These are phyloP conservation scores for Malassezia sympodialis DNA, from an alignment of 1,284 basidiomycete species.

Conservation along the genomic window DNA sequence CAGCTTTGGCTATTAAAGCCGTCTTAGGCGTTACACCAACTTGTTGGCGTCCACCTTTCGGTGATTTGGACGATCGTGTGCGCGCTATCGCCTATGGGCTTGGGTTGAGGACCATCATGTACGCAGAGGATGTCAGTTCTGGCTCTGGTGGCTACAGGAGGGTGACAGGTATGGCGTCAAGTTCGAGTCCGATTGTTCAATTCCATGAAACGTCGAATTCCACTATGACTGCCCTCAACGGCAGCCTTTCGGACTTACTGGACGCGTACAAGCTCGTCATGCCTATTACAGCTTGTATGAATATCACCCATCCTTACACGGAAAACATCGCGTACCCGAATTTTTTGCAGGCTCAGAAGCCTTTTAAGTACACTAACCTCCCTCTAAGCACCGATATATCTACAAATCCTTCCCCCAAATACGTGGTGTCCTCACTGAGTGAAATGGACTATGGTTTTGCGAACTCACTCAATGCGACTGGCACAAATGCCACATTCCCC, in stretches of 20 bases:
- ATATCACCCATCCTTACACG: constrained; percentile 49
- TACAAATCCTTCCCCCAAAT: not conserved
- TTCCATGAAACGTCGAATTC: constrained; percentile 41
- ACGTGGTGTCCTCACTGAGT: not conserved
- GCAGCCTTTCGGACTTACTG: constrained; percentile 30
- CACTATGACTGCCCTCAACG: constrained; percentile 36
- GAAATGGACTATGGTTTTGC: not conserved
- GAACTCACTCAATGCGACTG: not conserved
- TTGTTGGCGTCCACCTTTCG: constrained; percentile 52
- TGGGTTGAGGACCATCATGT: constrained; percentile 51
- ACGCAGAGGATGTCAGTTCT: constrained; percentile 35
- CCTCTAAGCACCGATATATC: constrained; percentile 20
- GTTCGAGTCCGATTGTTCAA: constrained; percentile 30
- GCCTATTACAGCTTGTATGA: constrained; percentile 40
- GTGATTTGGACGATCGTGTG: constrained; percentile 54
- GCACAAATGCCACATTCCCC: not conserved
- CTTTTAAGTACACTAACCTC: constrained; percentile 47
- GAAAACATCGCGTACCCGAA: constrained; percentile 49
- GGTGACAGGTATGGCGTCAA: constrained; percentile 47
- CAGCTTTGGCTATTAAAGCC: constrained; percentile 52
- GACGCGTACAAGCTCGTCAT: constrained; percentile 39
- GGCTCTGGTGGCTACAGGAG: constrained; percentile 51
- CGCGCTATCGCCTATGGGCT: constrained; percentile 53
- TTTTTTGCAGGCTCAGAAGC: constrained; percentile 48
- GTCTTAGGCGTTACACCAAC: constrained; percentile 52